These are phyloP conservation scores for Paraphaeosphaeria minitans DNA, from an alignment of 2,329 filamentous ascomycete species.

Conservation along the genomic window DNA sequence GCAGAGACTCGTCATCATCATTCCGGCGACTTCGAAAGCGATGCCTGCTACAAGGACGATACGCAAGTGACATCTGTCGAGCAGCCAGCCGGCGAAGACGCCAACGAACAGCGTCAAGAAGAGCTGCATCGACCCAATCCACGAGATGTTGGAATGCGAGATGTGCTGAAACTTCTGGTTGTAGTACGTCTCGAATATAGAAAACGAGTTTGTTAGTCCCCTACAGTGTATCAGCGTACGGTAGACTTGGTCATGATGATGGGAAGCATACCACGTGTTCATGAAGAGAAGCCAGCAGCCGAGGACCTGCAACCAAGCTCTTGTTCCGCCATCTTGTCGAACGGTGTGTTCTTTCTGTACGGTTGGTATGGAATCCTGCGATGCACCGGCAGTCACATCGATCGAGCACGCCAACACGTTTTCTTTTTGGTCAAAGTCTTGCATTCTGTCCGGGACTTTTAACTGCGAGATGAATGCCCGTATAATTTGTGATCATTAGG, in stretches of 20 bases:
- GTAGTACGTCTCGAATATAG: constrained; percentile 32
- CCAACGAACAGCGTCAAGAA: constrained; percentile 56
- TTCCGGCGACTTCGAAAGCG: constrained; percentile 48
- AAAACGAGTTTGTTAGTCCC: constrained; percentile 24
- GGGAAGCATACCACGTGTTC: constrained; percentile 8
- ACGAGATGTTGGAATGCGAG: constrained; percentile 50
- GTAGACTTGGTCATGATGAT: no score
- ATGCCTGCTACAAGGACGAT: constrained; percentile 46
- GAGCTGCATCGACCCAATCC: constrained; percentile 55
- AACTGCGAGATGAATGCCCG: no score
- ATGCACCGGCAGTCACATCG: not conserved
- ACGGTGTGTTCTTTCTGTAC: not conserved
- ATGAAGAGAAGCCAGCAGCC: constrained; percentile 19
- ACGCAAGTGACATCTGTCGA: constrained; percentile 55
- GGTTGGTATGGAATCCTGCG: not conserved
- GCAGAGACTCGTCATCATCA: constrained; percentile 55
- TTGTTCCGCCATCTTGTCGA: constrained; percentile 16
- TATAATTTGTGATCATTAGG: not conserved
- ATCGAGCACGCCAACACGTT: not conserved
- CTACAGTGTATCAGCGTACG: not conserved
- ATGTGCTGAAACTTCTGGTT: constrained; percentile 13
- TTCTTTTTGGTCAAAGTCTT: not conserved
- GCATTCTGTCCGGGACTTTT: not conserved
- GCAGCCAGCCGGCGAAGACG: constrained; percentile 53
- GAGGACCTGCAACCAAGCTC: constrained; percentile 17